Evolutionary conservation across 2,329 filamentous ascomycete genomes (phyloP), one percentile per base, ranked within the genome.

Genomic region (Tolypocladium endophyticum): DNA sequence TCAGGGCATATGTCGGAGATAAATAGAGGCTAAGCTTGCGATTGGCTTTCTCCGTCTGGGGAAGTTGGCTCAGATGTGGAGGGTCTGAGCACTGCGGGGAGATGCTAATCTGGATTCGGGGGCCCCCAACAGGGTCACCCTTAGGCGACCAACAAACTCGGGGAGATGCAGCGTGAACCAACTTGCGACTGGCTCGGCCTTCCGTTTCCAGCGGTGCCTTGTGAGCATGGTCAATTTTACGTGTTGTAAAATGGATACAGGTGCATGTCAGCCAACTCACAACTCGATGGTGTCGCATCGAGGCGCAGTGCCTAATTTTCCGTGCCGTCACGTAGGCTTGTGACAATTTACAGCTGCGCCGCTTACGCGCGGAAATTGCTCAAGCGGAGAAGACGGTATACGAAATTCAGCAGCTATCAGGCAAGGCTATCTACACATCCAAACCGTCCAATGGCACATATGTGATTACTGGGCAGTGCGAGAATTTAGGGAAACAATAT

Each of bases 341-440:
- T 25, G n/a, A 25, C 41, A 16, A 5, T 3, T 18, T 1, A 25
- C n/a, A 25, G 6, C n/a, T 25, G 43, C 6, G 43, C 43, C 43
- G 43, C 43, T n/a, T 7, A 25, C 43, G n/a, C 7, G 43, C 23
- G 23, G 74, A 77, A 23, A 77, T 80, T 61, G 75, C 79, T 4
- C 67, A 64, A n/a, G 71, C 78, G 58, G 69, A 74, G 11, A 69
- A 74, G n/a, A 70, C 74, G 53, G 72, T 8, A 68, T 14, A 72
- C 77, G 2, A 72, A 67, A 59, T 62, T 66, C 58, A 68, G 68
- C 43, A 69, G 79, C 36, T 65, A 62, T 54, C 66, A 66, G 39
- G 7, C 16, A 50, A 58, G 74, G 65, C 65, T 6, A 59, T 58
- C 11, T 52, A 63, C 14, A 55, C 68, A 43, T 38, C 12, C 38